phyloP scores from a whole-genome alignment of 257 asterid genomes.

The Voacanga thouarsii region DNA sequence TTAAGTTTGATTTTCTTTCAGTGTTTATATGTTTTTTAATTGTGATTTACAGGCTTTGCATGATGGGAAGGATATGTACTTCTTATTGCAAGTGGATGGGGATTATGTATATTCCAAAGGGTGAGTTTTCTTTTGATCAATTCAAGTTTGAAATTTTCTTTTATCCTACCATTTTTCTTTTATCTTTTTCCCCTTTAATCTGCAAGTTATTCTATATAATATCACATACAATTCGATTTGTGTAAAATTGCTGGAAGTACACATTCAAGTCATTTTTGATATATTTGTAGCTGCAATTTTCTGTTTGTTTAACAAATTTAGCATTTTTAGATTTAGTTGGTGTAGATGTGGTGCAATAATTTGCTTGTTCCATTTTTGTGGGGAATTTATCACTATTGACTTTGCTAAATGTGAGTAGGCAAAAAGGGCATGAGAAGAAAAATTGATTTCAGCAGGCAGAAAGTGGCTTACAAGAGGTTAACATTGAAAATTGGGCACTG shows the following conservation, averaged over 20 bases:
- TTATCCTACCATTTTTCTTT: neutral
- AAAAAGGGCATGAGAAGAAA: neutral
- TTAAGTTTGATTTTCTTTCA: neutral
- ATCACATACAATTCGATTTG: neutral
- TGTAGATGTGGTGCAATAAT: neutral
- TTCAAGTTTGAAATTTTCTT: neutral
- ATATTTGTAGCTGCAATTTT: no score
- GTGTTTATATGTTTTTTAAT: constrained; percentile 5
- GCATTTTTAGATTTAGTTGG: neutral
- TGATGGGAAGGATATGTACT: constrained; percentile 68
- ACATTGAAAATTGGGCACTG: neutral
- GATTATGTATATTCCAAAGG: constrained; percentile 64
- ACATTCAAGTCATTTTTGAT: no score
- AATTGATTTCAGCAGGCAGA: neutral
- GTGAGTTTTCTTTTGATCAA: constrained; percentile 34
- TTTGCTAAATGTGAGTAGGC: neutral
- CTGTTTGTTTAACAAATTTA: no score
- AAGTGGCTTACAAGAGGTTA: no score
- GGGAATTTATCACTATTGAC: neutral
- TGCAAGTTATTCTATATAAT: neutral
- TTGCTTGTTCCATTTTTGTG: neutral
- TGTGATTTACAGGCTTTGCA: constrained; percentile 62
- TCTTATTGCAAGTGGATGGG: constrained; percentile 78
- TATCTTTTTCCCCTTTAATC: neutral
- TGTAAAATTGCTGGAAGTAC: no score